phyloP scores from a whole-genome alignment of 2,329 filamentous ascomycete genomes.

The Alternaria infectoria region DNA sequence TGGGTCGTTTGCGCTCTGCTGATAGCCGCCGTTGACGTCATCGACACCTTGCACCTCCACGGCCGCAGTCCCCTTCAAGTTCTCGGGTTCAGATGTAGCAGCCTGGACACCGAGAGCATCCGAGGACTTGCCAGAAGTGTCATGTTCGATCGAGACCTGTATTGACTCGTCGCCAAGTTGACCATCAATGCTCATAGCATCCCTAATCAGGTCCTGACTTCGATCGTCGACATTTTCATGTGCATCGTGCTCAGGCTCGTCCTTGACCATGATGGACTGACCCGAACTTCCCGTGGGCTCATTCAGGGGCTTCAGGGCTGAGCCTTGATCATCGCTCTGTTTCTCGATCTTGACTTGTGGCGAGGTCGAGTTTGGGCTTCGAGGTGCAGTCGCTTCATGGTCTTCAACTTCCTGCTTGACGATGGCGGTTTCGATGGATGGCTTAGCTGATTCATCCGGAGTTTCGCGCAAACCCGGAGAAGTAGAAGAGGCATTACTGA shows the following conservation, averaged over 20 bases:
- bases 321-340: neutral
- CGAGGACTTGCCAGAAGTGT: neutral
- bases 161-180: neutral
- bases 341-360: neutral
- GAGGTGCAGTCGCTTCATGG: neutral
- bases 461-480: too few species aligned
- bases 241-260: neutral
- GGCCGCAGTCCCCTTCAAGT: neutral
- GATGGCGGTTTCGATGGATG: neutral
- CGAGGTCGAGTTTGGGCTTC: neutral
- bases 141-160: neutral
- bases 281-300: neutral
- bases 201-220: neutral
- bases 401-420: neutral
- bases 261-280: neutral
- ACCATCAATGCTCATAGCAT: neutral
- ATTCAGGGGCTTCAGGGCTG: neutral
- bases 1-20: neutral
- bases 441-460: too few species aligned
- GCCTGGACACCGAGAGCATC: neutral
- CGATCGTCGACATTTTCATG: neutral
- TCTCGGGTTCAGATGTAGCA: neutral
- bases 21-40: neutral
- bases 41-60: neutral
- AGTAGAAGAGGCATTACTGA: neutral